Evolutionary conservation across 1,139 yeast species (phyloP), one percentile per base, ranked within the genome.

Genomic region (Hyphopichia buzzinii): DNA sequence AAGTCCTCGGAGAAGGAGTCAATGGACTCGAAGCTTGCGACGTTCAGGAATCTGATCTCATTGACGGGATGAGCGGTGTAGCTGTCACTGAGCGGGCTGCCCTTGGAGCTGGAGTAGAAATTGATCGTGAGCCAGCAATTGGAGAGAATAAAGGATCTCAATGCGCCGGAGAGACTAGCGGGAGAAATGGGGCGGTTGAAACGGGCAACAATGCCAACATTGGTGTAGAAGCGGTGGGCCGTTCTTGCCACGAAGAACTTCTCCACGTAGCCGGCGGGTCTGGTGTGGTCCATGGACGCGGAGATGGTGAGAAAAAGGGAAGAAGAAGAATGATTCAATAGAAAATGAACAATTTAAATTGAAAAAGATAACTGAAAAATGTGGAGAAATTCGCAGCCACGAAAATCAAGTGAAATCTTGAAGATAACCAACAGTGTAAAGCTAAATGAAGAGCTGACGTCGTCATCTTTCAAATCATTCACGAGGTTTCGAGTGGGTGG

Each of bases 241-340:
- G 54, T 55, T 17, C 68, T 44, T 40, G 61, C 52, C 17, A 64
- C 46, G 39, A 57, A 56, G 38, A 48, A 57, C 21, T 57, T 39
- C 33, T 64, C 70, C 23, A 54, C 44, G n/a, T 14, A 31, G 14
- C 33, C 33, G 17, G 16, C 15, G 14, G 11, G 14, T 12, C 33
- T 15, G 7, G 8, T 21, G 8, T 21, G 31, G n/a, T n/a, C n/a
- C n/a, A n/a, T n/a, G n/a, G n/a, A n/a, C n/a, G n/a, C n/a, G n/a
- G n/a, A n/a, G n/a, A n/a, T n/a, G n/a, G n/a, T n/a, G n/a, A n/a
- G n/a, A n/a, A n/a, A n/a, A n/a, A n/a, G n/a, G n/a, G n/a, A n/a
- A n/a, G n/a, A n/a, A n/a, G n/a, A n/a, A n/a, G n/a, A n/a, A n/a
- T n/a, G n/a, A n/a, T n/a, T n/a, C n/a, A n/a, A n/a, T n/a, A n/a